Percentiles rank a stretch among this genome's conserved stretches.
phyloP scores from a whole-genome alignment of 2,329 filamentous ascomycete species.

The Colletotrichum navitas region DNA sequence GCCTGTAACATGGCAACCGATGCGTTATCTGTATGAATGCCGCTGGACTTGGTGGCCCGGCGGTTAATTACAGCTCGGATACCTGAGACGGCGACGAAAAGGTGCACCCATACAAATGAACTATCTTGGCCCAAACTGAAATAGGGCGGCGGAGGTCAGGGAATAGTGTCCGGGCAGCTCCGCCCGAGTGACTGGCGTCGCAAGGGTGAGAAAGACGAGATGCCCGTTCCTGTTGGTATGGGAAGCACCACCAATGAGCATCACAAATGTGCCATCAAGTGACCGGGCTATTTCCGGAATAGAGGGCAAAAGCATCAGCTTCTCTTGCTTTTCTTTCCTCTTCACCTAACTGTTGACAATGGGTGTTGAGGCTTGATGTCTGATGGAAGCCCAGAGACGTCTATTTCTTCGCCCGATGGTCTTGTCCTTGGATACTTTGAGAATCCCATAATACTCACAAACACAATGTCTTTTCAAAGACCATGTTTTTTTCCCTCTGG shows the following conservation, averaged over 20 bases:
- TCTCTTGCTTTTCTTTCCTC: not conserved
- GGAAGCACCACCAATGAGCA: not conserved
- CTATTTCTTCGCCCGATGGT: not conserved
- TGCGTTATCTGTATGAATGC: not conserved
- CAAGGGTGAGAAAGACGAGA: not conserved
- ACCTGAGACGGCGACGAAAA: not conserved
- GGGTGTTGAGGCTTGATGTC: not conserved
- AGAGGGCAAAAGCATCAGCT: rapidly evolving
- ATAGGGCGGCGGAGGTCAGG: not conserved
- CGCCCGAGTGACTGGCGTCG: not conserved
- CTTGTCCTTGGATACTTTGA: no score
- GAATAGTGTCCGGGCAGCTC: not conserved
- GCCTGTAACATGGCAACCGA: not conserved
- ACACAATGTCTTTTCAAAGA: not conserved
- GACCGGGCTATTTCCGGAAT: not conserved
- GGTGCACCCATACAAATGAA: not conserved
- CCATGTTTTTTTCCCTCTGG: not conserved
- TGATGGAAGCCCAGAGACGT: no score
- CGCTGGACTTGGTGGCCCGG: not conserved
- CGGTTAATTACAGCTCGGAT: not conserved
- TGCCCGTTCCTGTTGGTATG: not conserved
- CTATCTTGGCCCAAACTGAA: not conserved
- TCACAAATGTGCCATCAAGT: not conserved
- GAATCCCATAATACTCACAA: not conserved
- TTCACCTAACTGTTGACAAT: not conserved